phyloP scores from a whole-genome alignment of 768 basidiomycete genomes.

The Hortiboletus flavorubellus region DNA sequence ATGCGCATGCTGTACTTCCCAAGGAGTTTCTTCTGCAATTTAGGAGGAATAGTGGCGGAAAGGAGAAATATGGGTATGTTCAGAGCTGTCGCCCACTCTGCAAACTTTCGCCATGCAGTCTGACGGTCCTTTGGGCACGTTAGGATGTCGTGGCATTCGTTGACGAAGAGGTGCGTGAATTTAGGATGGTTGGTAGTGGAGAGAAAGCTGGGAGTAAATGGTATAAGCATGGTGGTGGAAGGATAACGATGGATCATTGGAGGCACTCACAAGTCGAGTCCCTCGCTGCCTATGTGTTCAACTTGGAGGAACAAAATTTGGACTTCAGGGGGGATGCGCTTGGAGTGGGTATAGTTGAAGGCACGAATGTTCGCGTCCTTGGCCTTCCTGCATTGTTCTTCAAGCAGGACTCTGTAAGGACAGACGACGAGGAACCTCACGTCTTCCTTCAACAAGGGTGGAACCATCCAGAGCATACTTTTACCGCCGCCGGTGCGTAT shows the following conservation, averaged over 20 bases:
- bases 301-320: slow-evolving; percentile 12
- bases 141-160: slow-evolving; percentile 8
- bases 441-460: background rate
- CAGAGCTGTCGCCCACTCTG: background rate
- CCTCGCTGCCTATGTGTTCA: background rate
- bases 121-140: background rate
- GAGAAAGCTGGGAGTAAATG: too few species aligned
- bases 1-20: too few species aligned
- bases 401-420: background rate
- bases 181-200: too few species aligned
- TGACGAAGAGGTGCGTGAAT: background rate
- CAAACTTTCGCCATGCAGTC: background rate
- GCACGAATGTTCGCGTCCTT: background rate
- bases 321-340: background rate
- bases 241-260: too few species aligned
- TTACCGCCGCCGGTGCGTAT: slow-evolving; percentile 8
- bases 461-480: slow-evolving; percentile 7
- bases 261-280: too few species aligned
- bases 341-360: background rate
- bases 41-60: background rate
- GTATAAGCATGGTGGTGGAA: too few species aligned
- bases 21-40: background rate
- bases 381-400: slow-evolving; percentile 4
- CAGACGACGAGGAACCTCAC: slow-evolving; percentile 5
- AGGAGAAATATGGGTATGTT: background rate